A percentile compares a stretch with the other conserved stretches of the same genome.
Evolutionary conservation across 257 asterid genomes (phyloP).

Genomic region (Plantago major): DNA sequence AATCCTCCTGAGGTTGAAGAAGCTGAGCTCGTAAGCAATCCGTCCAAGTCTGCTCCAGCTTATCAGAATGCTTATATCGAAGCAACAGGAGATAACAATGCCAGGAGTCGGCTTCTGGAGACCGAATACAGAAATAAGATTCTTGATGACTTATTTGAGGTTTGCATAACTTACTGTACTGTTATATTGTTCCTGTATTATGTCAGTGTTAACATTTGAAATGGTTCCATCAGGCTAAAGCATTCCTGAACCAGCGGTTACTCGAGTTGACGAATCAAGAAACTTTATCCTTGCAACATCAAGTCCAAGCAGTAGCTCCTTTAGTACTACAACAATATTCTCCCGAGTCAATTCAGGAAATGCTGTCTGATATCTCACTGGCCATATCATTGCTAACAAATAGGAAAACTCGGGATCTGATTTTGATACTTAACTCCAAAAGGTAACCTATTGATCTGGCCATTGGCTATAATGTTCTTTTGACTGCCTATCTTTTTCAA

Average conservation of each 20-base stretch:
- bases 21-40: constrained; percentile 30
- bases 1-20: constrained; percentile 46
- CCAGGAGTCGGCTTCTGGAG: constrained; percentile 85
- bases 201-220: constrained; percentile 9
- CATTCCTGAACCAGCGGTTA: constrained; percentile 78
- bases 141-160: constrained; percentile 97
- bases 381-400: constrained; percentile 75
- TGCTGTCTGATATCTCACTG: constrained; percentile 62
- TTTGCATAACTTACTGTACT: constrained; percentile 22
- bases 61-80: constrained; percentile 29
- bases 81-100: constrained; percentile 33
- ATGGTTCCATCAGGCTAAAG: constrained; percentile 59
- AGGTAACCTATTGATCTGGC: constrained; percentile 40
- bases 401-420: constrained; percentile 83
- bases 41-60: constrained; percentile 25
- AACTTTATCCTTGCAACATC: constrained; percentile 82
- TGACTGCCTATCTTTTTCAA: neutral
- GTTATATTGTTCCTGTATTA: neutral
- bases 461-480: constrained; percentile 10
- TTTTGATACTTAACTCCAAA: constrained; percentile 92
- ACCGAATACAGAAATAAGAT: constrained; percentile 88
- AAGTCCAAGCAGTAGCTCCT: constrained; percentile 95
- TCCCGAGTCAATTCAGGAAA: constrained; percentile 58
- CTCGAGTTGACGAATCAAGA: constrained; percentile 81
- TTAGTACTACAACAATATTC: constrained; percentile 80